Percentiles rank a stretch among this genome's conserved stretches.
Evolutionary conservation across 2,329 filamentous ascomycete species (phyloP).

Genomic region (Tolypocladium ovalisporum): DNA sequence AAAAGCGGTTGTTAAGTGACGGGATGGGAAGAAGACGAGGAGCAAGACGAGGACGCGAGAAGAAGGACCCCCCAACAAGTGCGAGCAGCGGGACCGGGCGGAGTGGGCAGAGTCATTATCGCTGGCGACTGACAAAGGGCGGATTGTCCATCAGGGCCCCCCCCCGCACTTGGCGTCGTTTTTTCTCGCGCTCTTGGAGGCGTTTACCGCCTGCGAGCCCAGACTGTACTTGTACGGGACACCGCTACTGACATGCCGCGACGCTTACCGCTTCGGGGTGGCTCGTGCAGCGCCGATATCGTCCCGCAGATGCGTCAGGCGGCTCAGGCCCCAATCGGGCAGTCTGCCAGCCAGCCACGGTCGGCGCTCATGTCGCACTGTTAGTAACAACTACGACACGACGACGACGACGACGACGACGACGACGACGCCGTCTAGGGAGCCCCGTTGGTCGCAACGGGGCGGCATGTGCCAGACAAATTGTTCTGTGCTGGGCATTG

Average conservation of each 20-base stretch:
- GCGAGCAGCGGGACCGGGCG: neutral
- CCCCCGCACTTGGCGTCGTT: no score
- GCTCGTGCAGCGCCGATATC: neutral
- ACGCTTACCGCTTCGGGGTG: conserved; percentile 1
- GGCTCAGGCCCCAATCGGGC: neutral
- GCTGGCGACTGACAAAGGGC: neutral
- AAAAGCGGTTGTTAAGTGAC: conserved; percentile 2
- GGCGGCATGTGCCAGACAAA: neutral
- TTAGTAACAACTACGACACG: neutral
- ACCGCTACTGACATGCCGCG: no score
- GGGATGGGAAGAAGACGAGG: neutral
- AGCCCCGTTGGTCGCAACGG: no score
- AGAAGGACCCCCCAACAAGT: neutral
- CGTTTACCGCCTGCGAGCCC: neutral
- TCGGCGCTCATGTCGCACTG: neutral
- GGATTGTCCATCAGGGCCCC: neutral
- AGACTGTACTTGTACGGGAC: no score
- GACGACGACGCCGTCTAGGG: no score
- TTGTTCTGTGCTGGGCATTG: neutral
- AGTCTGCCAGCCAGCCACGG: neutral
- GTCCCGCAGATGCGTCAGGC: neutral
- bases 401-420: no score
- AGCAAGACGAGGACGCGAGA: neutral
- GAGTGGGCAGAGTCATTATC: neutral
- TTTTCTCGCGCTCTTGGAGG: neutral